A percentile compares a stretch with the other conserved stretches of the same genome.
Evolutionary conservation across 495 filamentous ascomycete species (phyloP).

Genomic region (Neurospora tetrasperma): DNA sequence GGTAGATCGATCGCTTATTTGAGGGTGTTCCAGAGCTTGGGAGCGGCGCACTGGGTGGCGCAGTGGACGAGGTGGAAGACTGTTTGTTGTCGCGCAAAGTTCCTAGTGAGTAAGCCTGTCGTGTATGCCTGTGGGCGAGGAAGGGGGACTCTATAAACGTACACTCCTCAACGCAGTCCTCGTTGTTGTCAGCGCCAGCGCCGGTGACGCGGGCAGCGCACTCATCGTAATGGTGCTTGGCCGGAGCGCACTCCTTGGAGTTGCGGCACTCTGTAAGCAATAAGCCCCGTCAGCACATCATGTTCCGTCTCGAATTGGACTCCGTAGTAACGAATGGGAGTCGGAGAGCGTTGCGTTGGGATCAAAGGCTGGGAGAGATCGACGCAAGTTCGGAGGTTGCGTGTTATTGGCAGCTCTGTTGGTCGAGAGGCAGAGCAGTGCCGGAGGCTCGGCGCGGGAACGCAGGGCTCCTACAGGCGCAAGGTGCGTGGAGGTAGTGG

Average conservation of each 20-base stretch:
- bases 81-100: constrained; percentile 25
- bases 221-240: constrained; percentile 97
- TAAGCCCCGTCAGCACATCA: constrained; percentile 17
- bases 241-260: constrained; percentile 70
- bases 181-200: constrained; percentile 37
- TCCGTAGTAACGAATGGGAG: neutral
- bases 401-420: neutral
- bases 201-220: constrained; percentile 86
- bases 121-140: neutral
- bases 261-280: constrained; percentile 66
- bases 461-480: neutral
- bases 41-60: constrained; percentile 80
- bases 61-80: constrained; percentile 99
- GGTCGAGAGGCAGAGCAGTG: neutral
- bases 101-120: constrained; percentile 6
- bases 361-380: neutral
- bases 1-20: constrained; percentile 50
- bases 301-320: neutral
- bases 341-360: neutral
- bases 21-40: constrained; percentile 83
- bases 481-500: neutral
- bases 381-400: neutral
- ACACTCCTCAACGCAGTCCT: constrained; percentile 99
- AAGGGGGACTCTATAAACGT: constrained; percentile 33
- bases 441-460: neutral